Evolutionary conservation across 306 rosid species (phyloP).

Genomic region (Castanea crenata): DNA sequence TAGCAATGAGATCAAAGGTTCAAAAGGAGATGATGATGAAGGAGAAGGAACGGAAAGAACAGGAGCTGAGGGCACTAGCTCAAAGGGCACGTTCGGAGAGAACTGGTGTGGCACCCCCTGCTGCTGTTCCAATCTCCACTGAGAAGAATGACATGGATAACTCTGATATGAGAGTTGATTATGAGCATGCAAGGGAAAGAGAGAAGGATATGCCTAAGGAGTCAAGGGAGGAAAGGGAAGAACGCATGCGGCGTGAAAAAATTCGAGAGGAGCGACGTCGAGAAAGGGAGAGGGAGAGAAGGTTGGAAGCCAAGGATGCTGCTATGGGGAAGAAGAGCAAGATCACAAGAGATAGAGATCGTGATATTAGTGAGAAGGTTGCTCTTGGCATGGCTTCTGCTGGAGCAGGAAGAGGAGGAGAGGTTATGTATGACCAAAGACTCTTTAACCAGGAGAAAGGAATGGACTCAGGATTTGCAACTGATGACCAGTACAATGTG

Average conservation of each 20-base stretch:
- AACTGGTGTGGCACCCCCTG: conserved; percentile 61
- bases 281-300: conserved; percentile 94
- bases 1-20: conserved; percentile 87
- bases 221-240: conserved; percentile 70
- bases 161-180: conserved; percentile 52
- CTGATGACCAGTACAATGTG: conserved; percentile 89
- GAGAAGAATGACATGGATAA: conserved; percentile 49
- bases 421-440: conserved; percentile 91
- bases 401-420: conserved; percentile 62
- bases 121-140: conserved; percentile 36
- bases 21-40: conserved; percentile 83
- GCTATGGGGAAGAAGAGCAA: conserved; percentile 95
- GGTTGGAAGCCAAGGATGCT: conserved; percentile 87
- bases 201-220: conserved; percentile 62
- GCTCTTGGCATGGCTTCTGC: conserved; percentile 91
- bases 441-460: conserved; percentile 95
- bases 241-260: conserved; percentile 64
- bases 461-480: conserved; percentile 82
- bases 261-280: conserved; percentile 81
- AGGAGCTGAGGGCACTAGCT: conserved; percentile 75
- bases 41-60: conserved; percentile 85
- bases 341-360: conserved; percentile 89
- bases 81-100: conserved; percentile 83
- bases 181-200: conserved; percentile 49
- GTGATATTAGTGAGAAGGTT: conserved; percentile 92